These are phyloP conservation scores for Melanomma pulvis-pyrius DNA, from an alignment of 495 filamentous ascomycete species.

Conservation along the genomic window DNA sequence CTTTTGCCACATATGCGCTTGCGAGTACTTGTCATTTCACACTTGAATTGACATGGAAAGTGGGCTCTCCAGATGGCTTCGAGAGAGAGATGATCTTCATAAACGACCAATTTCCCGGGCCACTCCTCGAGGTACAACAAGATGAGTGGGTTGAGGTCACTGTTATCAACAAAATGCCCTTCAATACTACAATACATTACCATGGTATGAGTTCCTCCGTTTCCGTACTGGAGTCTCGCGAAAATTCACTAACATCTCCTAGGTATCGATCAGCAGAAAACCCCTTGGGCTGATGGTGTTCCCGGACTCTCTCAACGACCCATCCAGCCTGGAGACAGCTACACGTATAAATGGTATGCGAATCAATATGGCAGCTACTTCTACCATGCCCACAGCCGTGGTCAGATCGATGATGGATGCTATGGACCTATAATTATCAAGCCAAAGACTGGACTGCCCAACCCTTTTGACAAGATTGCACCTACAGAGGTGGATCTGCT, in stretches of 20 bases:
- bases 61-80: constrained; percentile 21
- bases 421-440: constrained; percentile 56
- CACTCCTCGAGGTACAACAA: constrained; percentile 31
- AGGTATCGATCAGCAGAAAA: constrained; percentile 47
- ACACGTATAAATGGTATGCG: constrained; percentile 54
- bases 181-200: constrained; percentile 46
- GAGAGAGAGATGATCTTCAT: constrained; percentile 25
- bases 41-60: constrained; percentile 26
- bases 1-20: not conserved
- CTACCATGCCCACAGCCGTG: constrained; percentile 57
- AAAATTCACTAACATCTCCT: not conserved
- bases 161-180: constrained; percentile 40
- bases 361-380: constrained; percentile 56
- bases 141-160: constrained; percentile 40
- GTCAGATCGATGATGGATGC: constrained; percentile 56
- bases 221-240: not conserved
- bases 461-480: constrained; percentile 20
- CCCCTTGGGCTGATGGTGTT: constrained; percentile 57
- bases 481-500: constrained; percentile 50
- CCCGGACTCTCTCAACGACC: constrained; percentile 52
- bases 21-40: constrained; percentile 4
- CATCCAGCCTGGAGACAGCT: constrained; percentile 51
- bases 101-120: constrained; percentile 32
- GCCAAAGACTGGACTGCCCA: constrained; percentile 8
- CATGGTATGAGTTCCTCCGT: constrained; percentile 37